Evolutionary conservation across 352 stramenopile genomes (phyloP).

Genomic region (Globisporangium abappressorium): DNA sequence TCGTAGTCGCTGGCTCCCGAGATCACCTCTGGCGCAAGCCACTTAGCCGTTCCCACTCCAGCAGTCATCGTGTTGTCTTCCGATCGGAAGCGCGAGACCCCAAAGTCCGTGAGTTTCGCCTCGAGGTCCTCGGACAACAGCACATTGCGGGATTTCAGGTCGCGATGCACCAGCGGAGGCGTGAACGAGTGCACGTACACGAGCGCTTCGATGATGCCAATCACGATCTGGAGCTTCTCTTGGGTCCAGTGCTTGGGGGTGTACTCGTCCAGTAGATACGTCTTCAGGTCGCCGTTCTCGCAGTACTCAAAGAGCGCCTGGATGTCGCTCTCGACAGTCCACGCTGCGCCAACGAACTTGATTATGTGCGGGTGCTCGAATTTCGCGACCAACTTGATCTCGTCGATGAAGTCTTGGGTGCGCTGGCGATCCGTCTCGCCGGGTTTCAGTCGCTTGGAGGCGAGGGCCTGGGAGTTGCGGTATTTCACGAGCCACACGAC

Average conservation of each 20-base stretch:
- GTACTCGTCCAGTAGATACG: conserved; percentile 26
- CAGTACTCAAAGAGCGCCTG: conserved; percentile 69
- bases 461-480: conserved; percentile 29
- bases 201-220: conserved; percentile 54
- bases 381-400: conserved; percentile 51
- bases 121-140: conserved; percentile 33
- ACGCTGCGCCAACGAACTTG: conserved; percentile 44
- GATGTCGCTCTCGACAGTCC: conserved; percentile 45
- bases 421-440: conserved; percentile 32
- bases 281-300: conserved; percentile 45
- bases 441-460: conserved; percentile 43
- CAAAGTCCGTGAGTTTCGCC: conserved; percentile 50
- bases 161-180: conserved; percentile 52
- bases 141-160: conserved; percentile 60
- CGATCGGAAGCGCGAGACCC: conserved; percentile 33
- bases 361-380: conserved; percentile 56
- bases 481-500: conserved; percentile 48
- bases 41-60: conserved; percentile 45
- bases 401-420: conserved; percentile 44
- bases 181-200: conserved; percentile 70
- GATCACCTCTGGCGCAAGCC: conserved; percentile 58
- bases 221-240: conserved; percentile 49
- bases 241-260: conserved; percentile 29
- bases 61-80: conserved; percentile 51
- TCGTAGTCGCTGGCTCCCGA: conserved; percentile 44